A percentile compares a stretch with the other conserved stretches of the same genome.
Evolutionary conservation across 306 rosid species (phyloP).

Genomic region (Luffa acutangula): DNA sequence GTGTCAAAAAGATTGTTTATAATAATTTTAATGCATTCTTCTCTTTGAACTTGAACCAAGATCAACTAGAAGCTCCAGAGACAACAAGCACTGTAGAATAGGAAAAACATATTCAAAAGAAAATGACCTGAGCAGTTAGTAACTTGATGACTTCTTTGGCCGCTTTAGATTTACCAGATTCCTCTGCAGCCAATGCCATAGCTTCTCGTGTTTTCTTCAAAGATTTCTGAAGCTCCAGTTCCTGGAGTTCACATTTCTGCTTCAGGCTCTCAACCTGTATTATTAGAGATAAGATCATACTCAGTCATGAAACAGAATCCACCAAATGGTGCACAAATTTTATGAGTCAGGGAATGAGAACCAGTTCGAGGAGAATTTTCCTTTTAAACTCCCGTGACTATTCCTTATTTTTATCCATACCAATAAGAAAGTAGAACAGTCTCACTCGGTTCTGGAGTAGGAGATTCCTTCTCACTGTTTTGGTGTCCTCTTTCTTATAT

Average conservation of each 20-base stretch:
- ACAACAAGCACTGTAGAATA: slow-evolving; percentile 10
- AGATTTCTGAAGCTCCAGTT: slow-evolving; percentile 70
- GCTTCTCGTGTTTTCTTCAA: slow-evolving; percentile 75
- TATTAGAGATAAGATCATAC: slow-evolving; percentile 3
- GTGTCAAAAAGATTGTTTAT: not conserved
- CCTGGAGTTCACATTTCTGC: slow-evolving; percentile 74
- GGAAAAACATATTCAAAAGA: slow-evolving; percentile 12
- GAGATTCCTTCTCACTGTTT: not conserved
- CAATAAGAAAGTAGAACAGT: not conserved
- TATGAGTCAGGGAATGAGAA: not conserved
- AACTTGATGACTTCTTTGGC: slow-evolving; percentile 95
- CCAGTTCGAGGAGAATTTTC: not conserved
- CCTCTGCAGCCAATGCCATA: slow-evolving; percentile 68
- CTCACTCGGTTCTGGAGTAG: not conserved
- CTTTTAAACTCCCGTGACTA: not conserved
- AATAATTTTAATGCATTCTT: not conserved
- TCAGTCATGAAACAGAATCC: not conserved
- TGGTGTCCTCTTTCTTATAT: not conserved
- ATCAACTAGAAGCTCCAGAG: slow-evolving; percentile 2
- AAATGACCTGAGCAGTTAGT: slow-evolving; percentile 75
- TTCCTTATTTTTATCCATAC: not conserved
- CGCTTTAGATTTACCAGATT: slow-evolving; percentile 67
- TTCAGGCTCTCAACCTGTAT: slow-evolving; percentile 75
- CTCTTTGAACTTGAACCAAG: slow-evolving; percentile 4
- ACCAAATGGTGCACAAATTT: not conserved